These are phyloP conservation scores for Scheffersomyces lignosus DNA, from an alignment of 805 yeast species.

Conservation along the genomic window DNA sequence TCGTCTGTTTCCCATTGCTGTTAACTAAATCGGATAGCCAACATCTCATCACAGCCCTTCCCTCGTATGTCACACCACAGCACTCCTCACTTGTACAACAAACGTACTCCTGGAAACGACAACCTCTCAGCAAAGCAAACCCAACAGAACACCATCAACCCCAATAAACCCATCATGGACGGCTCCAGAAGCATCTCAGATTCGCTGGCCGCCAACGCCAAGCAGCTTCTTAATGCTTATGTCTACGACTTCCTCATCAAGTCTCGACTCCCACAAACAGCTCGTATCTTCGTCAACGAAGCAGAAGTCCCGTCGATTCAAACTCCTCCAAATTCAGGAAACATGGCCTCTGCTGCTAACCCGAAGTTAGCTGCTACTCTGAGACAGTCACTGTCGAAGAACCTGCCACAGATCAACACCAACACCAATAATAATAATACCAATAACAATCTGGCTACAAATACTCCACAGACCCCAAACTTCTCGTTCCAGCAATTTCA, in stretches of 20 bases:
- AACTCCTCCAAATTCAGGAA: constrained; percentile 1
- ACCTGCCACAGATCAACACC: constrained; percentile 16
- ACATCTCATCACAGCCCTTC: too few species aligned
- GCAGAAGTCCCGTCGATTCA: constrained; percentile 57
- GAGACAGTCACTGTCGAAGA: constrained; percentile 12
- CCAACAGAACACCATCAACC: not conserved
- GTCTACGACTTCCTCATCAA: constrained; percentile 83
- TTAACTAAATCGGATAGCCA: too few species aligned
- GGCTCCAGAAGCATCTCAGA: constrained; percentile 31
- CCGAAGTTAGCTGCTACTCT: constrained; percentile 1
- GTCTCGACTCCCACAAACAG: constrained; percentile 69
- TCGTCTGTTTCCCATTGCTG: too few species aligned
- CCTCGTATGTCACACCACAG: constrained; percentile 40
- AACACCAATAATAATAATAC: not conserved
- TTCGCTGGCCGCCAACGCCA: constrained; percentile 50
- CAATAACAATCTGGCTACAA: constrained; percentile 6
- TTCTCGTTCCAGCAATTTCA: constrained; percentile 20
- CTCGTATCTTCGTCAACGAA: constrained; percentile 70
- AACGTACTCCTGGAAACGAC: constrained; percentile 27
- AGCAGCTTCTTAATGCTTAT: constrained; percentile 73
- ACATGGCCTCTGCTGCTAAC: constrained; percentile 2
- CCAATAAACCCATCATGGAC: constrained; percentile 26
- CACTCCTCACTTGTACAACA: constrained; percentile 35
- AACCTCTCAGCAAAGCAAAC: not conserved
- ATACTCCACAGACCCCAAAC: constrained; percentile 28